These are phyloP conservation scores for Aspergillus brunneoviolaceus DNA, from an alignment of 2,329 filamentous ascomycete species.

Conservation along the genomic window DNA sequence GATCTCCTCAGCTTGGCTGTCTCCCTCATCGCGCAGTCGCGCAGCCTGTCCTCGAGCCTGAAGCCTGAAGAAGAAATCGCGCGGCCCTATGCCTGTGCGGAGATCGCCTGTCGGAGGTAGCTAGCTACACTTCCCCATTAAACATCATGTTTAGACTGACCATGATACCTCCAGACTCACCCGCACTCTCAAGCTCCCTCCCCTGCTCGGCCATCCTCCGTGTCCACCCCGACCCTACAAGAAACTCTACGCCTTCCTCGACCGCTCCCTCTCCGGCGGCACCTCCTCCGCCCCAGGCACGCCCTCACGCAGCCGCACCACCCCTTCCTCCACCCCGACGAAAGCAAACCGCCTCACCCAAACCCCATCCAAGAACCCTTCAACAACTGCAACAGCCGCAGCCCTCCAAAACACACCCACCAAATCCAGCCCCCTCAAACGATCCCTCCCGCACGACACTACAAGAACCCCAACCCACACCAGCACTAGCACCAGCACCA, in stretches of 20 bases:
- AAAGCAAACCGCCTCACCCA: constrained; percentile 21
- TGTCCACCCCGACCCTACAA: constrained; percentile 79
- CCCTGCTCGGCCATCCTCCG: constrained; percentile 72
- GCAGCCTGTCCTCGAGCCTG: constrained; percentile 71
- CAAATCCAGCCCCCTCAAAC: constrained; percentile 41
- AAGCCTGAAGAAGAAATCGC: constrained; percentile 86
- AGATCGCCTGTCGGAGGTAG: constrained; percentile 85
- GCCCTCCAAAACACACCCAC: constrained; percentile 43
- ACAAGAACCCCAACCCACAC: constrained; percentile 19
- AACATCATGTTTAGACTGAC: too few relatives aligned
- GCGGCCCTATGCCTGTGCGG: constrained; percentile 78
- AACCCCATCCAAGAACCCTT: constrained; percentile 30
- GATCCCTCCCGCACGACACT: constrained; percentile 30
- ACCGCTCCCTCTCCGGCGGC: constrained; percentile 60
- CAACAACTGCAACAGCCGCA: constrained; percentile 25
- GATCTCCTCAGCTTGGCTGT: constrained; percentile 70
- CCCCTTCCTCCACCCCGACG: constrained; percentile 39
- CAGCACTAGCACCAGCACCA: not conserved
- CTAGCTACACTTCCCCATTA: not conserved
- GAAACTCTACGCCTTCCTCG: constrained; percentile 77
- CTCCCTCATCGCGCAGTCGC: constrained; percentile 76
- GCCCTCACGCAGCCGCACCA: constrained; percentile 28
- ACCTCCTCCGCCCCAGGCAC: constrained; percentile 36
- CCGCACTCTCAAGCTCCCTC: constrained; percentile 71
- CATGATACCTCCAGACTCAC: constrained; percentile 60